phyloP scores from a whole-genome alignment of 495 filamentous ascomycete genomes.

The Tuber brumale region DNA sequence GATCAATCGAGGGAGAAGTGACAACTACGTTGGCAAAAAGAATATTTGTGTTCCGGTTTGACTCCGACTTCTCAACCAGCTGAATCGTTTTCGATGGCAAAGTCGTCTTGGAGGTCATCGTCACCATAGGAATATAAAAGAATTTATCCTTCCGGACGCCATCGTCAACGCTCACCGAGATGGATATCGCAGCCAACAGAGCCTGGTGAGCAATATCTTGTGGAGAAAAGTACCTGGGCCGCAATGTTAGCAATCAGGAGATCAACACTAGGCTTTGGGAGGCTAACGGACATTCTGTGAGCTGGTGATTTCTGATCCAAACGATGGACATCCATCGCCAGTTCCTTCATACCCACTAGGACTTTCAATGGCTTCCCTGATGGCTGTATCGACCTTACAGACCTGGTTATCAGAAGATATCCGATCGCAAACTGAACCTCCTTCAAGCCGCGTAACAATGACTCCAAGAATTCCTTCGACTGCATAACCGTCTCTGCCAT shows the following conservation, averaged over 20 bases:
- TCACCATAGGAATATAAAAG: constrained; percentile 94
- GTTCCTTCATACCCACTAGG: constrained; percentile 88
- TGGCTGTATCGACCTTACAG: constrained; percentile 58
- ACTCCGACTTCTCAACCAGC: constrained; percentile 64
- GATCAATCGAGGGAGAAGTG: constrained; percentile 88
- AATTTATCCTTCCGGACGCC: constrained; percentile 78
- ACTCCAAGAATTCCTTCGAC: constrained; percentile 86
- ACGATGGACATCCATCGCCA: constrained; percentile 86
- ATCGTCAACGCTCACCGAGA: constrained; percentile 86
- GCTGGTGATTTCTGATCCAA: constrained; percentile 90
- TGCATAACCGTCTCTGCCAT: constrained; percentile 83
- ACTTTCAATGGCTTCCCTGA: constrained; percentile 65
- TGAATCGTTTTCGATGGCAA: constrained; percentile 90
- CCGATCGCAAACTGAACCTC: constrained; percentile 95
- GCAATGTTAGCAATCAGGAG: constrained; percentile 9
- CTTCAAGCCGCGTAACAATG: constrained; percentile 83
- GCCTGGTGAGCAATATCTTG: constrained; percentile 94
- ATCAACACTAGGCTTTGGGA: not conserved
- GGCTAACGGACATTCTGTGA: constrained; percentile 66
- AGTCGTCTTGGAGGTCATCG: constrained; percentile 89
- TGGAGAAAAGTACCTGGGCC: constrained; percentile 69
- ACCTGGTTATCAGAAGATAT: constrained; percentile 78
- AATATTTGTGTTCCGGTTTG: constrained; percentile 91
- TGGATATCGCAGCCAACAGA: constrained; percentile 80
- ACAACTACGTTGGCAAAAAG: constrained; percentile 92